Base-by-base conservation (phyloP, 192 early-diverging fungal species). In the Coemansia sp. region DNA sequence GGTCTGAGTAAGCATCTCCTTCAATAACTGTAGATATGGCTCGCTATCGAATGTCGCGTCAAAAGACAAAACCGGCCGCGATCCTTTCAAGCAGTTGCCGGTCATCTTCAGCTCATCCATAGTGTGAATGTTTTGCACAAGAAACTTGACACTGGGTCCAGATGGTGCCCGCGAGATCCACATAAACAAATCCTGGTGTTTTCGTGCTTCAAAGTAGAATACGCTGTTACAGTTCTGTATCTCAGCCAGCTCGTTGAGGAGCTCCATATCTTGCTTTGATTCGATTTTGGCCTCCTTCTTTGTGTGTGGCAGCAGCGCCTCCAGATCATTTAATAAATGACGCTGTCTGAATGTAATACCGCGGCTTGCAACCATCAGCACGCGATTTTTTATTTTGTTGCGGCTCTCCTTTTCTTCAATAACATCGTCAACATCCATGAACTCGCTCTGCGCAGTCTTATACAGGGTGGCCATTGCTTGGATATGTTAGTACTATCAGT, bases 101-200 rank as follows among this genome's bases (percentile, higher is more conserved):
- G 94, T 95, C 92, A 99, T 93, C 59, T 93, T 93, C 31, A 99
- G 88, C 78, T 99, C 97, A 73, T 97, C 94, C 95, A 99, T 97
- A 24, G 97, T 99, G 75, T 99, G 97, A 61, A 99, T 89, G 75
- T 96, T 97, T 72, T 94, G 91, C 51, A 99, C 93, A 51, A 92
- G 89, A 74, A 99, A 96, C 78, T 96, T 96, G 60, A 93, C 90
- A 59, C 88, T 90, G 14, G 97, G 97, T 7, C 97, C 97, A 56
- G 94, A 94, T 7, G 97, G 97, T 10, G 95, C 92, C 75, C 93
- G 93, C 24, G 90, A 84, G 57, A 97, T 85, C 97, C 97, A 99
- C 88, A 99, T 66, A 78, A 95, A 99, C 59, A 96, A 71, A 80
- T 99, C 97, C 66, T 87, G 88, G 74, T 92, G 87, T 71, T 93